Conservation (phyloP, 2,329 filamentous ascomycete genomes). For the Fusarium sp. region DNA sequence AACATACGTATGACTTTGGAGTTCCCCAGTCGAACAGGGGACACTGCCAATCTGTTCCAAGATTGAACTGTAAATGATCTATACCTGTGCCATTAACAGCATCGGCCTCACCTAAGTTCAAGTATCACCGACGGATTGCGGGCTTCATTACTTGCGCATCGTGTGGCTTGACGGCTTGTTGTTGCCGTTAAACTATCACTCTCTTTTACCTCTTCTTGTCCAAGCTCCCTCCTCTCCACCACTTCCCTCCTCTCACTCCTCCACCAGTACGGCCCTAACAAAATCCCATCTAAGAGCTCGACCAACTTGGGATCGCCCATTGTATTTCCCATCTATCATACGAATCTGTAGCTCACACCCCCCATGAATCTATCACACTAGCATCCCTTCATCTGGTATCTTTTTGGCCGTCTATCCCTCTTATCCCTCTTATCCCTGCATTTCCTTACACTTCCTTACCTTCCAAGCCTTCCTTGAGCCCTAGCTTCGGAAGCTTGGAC, state of each 20-base stretch:
- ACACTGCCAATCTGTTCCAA: slow-evolving; percentile 8
- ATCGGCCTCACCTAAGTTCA: neutral
- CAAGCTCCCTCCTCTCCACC: slow-evolving; percentile 37
- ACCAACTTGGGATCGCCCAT: slow-evolving; percentile 39
- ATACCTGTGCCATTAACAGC: slow-evolving; percentile 3
- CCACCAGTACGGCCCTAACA: slow-evolving; percentile 33
- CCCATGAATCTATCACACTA: slow-evolving; percentile 36
- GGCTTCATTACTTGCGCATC: slow-evolving; percentile 11
- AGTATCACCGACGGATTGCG: neutral
- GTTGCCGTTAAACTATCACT: slow-evolving; percentile 2
- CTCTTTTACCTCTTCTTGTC: slow-evolving; percentile 17
- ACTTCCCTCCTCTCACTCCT: slow-evolving; percentile 40
- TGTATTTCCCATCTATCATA: slow-evolving; percentile 40
- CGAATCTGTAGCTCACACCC: slow-evolving; percentile 37
- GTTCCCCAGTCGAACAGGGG: slow-evolving; percentile 18
- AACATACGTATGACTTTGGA: slow-evolving; percentile 8
- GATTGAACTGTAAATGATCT: slow-evolving; percentile 10
- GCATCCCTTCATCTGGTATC: slow-evolving; percentile 32
- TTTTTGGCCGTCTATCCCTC: slow-evolving; percentile 30
- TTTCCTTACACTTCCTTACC: slow-evolving; percentile 26
- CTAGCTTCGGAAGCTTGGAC: slow-evolving; percentile 41
- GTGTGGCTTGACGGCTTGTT: slow-evolving; percentile 24
- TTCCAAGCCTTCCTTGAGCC: slow-evolving; percentile 40
- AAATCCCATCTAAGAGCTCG: slow-evolving; percentile 41
- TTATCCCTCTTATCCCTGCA: slow-evolving; percentile 27